Percentiles rank a stretch among this genome's conserved stretches.
phyloP scores from a whole-genome alignment of 1,139 yeast genomes.

The Nakaseomyces uthaithaninus region DNA sequence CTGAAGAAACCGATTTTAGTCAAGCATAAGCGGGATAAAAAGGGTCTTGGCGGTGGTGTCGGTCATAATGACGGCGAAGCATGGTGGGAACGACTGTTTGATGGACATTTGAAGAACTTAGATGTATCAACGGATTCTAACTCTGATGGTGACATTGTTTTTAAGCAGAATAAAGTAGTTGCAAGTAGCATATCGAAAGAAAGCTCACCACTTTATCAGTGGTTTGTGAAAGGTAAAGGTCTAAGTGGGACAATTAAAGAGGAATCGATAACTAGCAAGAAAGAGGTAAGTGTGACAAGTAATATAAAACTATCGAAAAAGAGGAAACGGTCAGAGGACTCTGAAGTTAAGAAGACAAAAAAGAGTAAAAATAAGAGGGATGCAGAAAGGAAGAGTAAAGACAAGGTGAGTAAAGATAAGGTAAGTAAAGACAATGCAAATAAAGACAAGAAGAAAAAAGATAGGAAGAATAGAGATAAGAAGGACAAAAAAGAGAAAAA shows the following conservation, averaged over 20 bases:
- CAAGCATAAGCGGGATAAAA: constrained; percentile 80
- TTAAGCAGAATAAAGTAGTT: constrained; percentile 39
- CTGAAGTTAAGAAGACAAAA: constrained; percentile 12
- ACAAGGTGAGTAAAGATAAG: constrained; percentile 13
- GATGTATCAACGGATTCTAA: constrained; percentile 44
- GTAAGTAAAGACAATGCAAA: constrained; percentile 18
- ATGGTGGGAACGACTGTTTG: constrained; percentile 97
- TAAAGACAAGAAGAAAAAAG: constrained; percentile 20
- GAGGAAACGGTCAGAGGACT: constrained; percentile 16
- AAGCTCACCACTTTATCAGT: constrained; percentile 52
- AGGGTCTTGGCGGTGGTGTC: constrained; percentile 52
- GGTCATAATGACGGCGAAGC: constrained; percentile 54
- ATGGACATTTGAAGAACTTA: constrained; percentile 76
- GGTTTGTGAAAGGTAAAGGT: constrained; percentile 80
- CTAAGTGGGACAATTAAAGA: constrained; percentile 66
- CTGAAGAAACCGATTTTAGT: constrained; percentile 79
- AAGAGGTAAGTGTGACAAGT: constrained; percentile 10
- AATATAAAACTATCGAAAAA: constrained; percentile 12
- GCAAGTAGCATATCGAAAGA: constrained; percentile 43
- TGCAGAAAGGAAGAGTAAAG: constrained; percentile 15
- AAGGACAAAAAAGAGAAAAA: constrained; percentile 25
- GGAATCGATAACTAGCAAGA: constrained; percentile 17
- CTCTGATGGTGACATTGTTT: constrained; percentile 34
- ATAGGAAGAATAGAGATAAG: constrained; percentile 17
- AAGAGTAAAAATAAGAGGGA: constrained; percentile 24